These are phyloP conservation scores for Cercophora newfieldiana DNA, from an alignment of 495 filamentous ascomycete species.

Conservation along the genomic window DNA sequence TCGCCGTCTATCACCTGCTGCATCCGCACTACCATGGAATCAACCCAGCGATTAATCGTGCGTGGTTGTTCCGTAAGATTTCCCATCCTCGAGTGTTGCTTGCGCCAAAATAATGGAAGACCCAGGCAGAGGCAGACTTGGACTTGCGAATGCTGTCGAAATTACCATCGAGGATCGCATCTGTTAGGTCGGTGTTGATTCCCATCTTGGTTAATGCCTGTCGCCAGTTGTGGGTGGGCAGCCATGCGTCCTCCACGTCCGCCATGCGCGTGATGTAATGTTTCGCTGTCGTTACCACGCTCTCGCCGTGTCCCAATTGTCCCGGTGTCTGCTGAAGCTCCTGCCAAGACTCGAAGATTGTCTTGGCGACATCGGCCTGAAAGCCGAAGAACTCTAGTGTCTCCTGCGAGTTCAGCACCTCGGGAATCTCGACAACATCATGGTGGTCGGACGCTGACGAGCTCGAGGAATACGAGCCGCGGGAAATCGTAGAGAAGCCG, in stretches of 20 bases:
- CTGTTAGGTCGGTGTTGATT: slow-evolving; percentile 3
- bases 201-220: slow-evolving; percentile 6
- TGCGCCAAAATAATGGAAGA: no score
- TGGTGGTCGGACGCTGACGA: slow-evolving; percentile 2
- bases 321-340: slow-evolving; percentile 16
- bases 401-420: slow-evolving; percentile 18
- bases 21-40: no score
- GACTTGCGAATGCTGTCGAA: slow-evolving; percentile 9
- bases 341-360: slow-evolving; percentile 8
- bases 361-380: slow-evolving; percentile 3
- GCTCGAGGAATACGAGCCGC: slow-evolving; percentile 11
- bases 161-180: slow-evolving; percentile 6
- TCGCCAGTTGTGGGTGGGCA: slow-evolving; percentile 6
- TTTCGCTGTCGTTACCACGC: slow-evolving; percentile 7
- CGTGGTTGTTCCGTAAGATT: no score
- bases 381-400: slow-evolving; percentile 16
- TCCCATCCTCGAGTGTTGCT: no score
- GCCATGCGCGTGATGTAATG: slow-evolving; percentile 9
- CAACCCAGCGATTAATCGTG: no score
- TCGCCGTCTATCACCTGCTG: no score
- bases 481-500: background rate
- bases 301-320: slow-evolving; percentile 15
- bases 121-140: slow-evolving; percentile 3
- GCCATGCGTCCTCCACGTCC: slow-evolving; percentile 6
- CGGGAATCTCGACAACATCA: slow-evolving; percentile 15